Evolutionary conservation across 2,329 filamentous ascomycete genomes (phyloP), one percentile per base, ranked within the genome.

Genomic region (Xylaria sp.): DNA sequence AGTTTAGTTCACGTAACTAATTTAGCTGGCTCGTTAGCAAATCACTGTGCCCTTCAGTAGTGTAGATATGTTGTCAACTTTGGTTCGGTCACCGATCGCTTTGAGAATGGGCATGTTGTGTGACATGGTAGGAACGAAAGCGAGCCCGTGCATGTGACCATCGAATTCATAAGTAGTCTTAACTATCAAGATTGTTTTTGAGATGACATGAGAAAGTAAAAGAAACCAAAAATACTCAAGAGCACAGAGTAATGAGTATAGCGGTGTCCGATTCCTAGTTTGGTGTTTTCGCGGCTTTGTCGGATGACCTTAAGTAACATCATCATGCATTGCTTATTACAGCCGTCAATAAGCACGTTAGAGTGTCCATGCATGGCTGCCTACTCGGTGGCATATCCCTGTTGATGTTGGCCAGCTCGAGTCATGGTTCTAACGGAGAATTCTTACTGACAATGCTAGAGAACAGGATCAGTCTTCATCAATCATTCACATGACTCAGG

Each of bases 301-400:
- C 60, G 53, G 57, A 59, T 69, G 57, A 20, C 45, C 45, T 62
- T 32, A 46, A 61, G 64, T 66, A 66, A 60, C 66, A 65, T 70
- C 46, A 41, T 60, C 58, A 68, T 68, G 65, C 67, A 64, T 67
- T 67, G 61, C 67, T 63, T 64, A 59, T 62, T 64, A 53, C 30
- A 32, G 45, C 34, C 25, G 48, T 61, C 43, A 45, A 67, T 36
- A 55, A 60, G 32, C 34, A 64, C 39, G 20, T 36, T 39, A 41
- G 55, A 23, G 43, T 60, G 48, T 50, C 55, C 39, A 55, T 67
- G 60, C 41, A 56, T 63, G 59, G 65, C 62, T 53, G 53, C 53
- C 62, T 50, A 32, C 41, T 68, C 39, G 58, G 60, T 65, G 57
- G 60, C 13, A 62, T 67, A 69, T 60, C 65, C 65, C 39, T 64